Conservation (phyloP, 257 asterid species). For the Sherardia arvensis region DNA sequence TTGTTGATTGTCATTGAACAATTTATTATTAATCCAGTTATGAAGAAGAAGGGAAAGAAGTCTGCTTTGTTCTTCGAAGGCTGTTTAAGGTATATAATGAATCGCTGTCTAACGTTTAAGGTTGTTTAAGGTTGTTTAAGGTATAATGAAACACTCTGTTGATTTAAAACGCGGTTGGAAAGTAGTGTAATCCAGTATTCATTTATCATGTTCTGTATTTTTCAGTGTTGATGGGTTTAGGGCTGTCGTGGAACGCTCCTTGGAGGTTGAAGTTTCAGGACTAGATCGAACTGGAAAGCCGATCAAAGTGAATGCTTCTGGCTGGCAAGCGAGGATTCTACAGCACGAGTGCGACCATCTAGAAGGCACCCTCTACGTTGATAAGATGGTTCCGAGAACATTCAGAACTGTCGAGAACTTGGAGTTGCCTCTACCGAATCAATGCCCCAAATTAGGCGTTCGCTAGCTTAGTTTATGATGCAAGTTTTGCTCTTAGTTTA, state of each 20-base stretch:
- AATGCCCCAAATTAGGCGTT: conserved; percentile 63
- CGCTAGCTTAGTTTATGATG: neutral
- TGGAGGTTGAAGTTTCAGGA: conserved; percentile 74
- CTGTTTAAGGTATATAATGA: conserved; percentile 66
- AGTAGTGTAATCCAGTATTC: neutral
- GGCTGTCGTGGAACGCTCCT: conserved; percentile 78
- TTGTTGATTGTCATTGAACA: conserved; percentile 26
- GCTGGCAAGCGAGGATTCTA: conserved; percentile 94
- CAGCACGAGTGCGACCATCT: conserved; percentile 95
- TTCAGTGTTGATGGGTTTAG: conserved; percentile 71
- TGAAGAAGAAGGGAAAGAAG: conserved; percentile 51
- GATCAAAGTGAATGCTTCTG: conserved; percentile 70
- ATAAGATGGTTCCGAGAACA: conserved; percentile 74
- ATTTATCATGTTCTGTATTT: neutral
- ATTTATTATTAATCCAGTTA: conserved; percentile 79
- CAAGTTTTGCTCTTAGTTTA: neutral
- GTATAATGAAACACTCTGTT: too few relatives aligned
- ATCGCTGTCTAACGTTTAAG: neutral
- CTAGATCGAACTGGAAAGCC: conserved; percentile 53
- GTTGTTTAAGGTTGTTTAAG: too few relatives aligned
- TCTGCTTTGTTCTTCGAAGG: conserved; percentile 89
- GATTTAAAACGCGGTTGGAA: too few relatives aligned
- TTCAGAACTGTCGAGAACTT: conserved; percentile 61
- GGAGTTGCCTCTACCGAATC: conserved; percentile 69
- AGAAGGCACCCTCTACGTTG: conserved; percentile 74